Evolutionary conservation across 129 eudicot species (phyloP), one percentile per base, ranked within the genome.

Genomic region (Escallonia herrerae): DNA sequence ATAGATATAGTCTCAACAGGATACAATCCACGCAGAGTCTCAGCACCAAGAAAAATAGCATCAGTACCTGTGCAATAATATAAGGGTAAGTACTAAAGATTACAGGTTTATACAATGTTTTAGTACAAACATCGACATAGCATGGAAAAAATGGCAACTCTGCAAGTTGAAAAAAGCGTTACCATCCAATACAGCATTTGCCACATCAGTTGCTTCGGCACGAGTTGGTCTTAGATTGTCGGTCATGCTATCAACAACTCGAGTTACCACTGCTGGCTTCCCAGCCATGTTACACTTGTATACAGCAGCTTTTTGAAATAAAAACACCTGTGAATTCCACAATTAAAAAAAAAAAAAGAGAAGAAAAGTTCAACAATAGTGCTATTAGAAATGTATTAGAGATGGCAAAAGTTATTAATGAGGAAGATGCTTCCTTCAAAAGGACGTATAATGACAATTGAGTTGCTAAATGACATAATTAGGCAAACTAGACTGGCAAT

Each of bases 141-240:
- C 33, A 22, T 22, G 33, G 33, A 3, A 39, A 54, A 46, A 38
- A 60, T 40, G 50, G 72, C 10, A 43, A 45, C 15, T 67, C 33
- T 10, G 48, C 37, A 37, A 45, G 61, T 14, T 45, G 22, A 40
- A 39, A 66, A 48, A 6, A 60, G 72, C 60, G 55, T n/a, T 53
- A 85, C 93, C 93, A 44, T 85, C 93, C 73, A 85, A 54, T 5
- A 85, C 88, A 65, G 93, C 93, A 79, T 85, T 85, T 48, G 93
- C 93, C 71, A 85, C 93, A 85, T 85, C 93, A 61, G 93, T 85
- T 76, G 93, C 93, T 66, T 85, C 93, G 44, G 93, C 93, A 73
- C 93, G 93, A 70, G 93, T 85, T 51, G 93, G 93, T 22, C 93
- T 74, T 69, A 85, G 59, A 66, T 85, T 85, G 55, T 81, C 84